These are phyloP conservation scores for Pleurotus ostreatus DNA, from an alignment of 768 basidiomycete species.

Conservation along the genomic window DNA sequence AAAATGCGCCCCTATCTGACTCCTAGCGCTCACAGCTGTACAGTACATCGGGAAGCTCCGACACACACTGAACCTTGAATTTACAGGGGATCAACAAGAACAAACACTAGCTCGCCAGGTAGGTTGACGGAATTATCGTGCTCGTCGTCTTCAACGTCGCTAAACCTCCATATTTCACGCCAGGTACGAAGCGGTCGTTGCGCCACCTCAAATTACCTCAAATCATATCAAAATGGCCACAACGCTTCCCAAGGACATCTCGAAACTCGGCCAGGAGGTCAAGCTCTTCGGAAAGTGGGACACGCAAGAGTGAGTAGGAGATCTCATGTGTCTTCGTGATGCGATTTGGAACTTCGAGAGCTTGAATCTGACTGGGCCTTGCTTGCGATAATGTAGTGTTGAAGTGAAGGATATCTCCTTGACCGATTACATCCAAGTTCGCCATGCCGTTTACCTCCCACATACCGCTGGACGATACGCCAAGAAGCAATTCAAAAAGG, in stretches of 20 bases:
- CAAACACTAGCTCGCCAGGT: constrained; percentile 41
- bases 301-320: constrained; percentile 80
- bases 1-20: too few species aligned
- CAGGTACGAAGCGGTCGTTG: constrained; percentile 3
- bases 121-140: constrained; percentile 23
- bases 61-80: constrained; percentile 39
- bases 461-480: constrained; percentile 99
- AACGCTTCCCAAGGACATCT: constrained; percentile 80
- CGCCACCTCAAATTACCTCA: constrained; percentile 30
- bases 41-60: constrained; percentile 37
- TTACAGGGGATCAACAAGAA: constrained; percentile 36
- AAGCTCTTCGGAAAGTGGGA: constrained; percentile 99
- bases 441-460: constrained; percentile 94
- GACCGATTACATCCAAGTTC: constrained; percentile 99
- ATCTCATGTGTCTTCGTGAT: constrained; percentile 2
- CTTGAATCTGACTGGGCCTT: neutral
- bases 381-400: constrained; percentile 52
- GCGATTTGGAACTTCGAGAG: neutral
- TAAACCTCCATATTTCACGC: neutral
- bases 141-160: constrained; percentile 18
- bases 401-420: constrained; percentile 99
- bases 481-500: constrained; percentile 99
- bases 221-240: constrained; percentile 55
- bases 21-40: constrained; percentile 30
- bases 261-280: constrained; percentile 78